A percentile compares a stretch with the other conserved stretches of the same genome.
Evolutionary conservation across 177 flowering plant species (phyloP).

Genomic region (Vitis hybrid): DNA sequence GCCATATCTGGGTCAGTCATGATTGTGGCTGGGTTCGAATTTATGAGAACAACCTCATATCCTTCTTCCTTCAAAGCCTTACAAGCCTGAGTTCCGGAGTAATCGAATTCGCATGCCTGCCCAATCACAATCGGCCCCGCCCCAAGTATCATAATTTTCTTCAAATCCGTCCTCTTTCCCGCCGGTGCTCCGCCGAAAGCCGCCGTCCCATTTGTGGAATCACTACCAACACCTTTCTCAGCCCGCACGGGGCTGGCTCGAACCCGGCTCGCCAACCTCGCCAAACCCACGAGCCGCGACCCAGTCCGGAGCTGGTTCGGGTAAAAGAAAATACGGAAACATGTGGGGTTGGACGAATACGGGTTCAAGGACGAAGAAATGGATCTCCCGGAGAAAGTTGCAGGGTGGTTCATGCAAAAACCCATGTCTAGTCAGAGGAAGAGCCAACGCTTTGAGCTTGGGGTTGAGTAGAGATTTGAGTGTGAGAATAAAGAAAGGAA

Average conservation of each 20-base stretch:
- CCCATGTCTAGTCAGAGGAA: constrained; percentile 12
- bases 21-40: constrained; percentile 96
- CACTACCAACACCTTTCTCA: neutral
- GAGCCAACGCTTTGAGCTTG: too few species aligned
- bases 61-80: constrained; percentile 93
- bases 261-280: neutral
- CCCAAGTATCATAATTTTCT: constrained; percentile 92
- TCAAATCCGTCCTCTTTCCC: constrained; percentile 82
- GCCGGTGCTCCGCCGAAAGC: constrained; percentile 13
- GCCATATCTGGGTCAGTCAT: constrained; percentile 98
- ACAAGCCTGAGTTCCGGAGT: constrained; percentile 96
- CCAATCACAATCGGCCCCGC: constrained; percentile 98
- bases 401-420: constrained; percentile 23
- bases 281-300: neutral
- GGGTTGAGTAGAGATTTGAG: too few species aligned
- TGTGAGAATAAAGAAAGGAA: too few species aligned
- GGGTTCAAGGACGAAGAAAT: constrained; percentile 8
- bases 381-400: constrained; percentile 15
- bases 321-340: constrained; percentile 9
- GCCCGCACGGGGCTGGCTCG: neutral
- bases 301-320: constrained; percentile 13
- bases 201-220: neutral
- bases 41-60: constrained; percentile 78
- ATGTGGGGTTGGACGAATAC: neutral
- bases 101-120: constrained; percentile 98